Base-by-base conservation (phyloP, 2,329 filamentous ascomycete species). In the Colletotrichum tanaceti region DNA sequence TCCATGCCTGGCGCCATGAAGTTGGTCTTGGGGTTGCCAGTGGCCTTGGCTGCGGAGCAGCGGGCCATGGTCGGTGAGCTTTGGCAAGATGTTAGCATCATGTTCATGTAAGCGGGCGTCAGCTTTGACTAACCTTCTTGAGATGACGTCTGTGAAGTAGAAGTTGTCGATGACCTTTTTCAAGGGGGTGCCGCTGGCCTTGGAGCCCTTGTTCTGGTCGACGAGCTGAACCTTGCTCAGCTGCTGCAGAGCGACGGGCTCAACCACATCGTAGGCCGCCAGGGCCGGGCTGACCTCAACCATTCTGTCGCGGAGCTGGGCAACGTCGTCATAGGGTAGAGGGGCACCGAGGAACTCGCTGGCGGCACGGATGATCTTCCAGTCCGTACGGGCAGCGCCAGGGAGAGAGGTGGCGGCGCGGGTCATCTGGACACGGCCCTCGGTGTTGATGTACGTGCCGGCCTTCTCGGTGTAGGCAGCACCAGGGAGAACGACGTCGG, bases 51-150 rank as follows among this genome's bases (percentile, higher is more conserved):
- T 61, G 93, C 95, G 58, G 94, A 97, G 86, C 94, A 98, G 78
- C 96, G 92, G 70, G 96, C 96, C 96, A 99, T 99, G 67, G 96
- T 99, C 59, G 96, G 94, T 71, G 94, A 98, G 85, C 94, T 97
- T 70, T 20, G 52, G 22, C n/a, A 18, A 44, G 1, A 20, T 60
- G 72, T 73, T 70, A 65, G 71, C 14, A 5, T 57, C 43, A 14
- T 14, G 6, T 6, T 39, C 10, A 71, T 47, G 9, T 2, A 50
- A 54, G 10, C 58, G 18, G 49, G n/a, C 52, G 43, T 68, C 62
- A 58, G 41, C 39, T 62, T 32, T 20, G 52, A 41, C 89, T 80
- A 84, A 96, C 93, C 93, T 98, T 87, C 96, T 91, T 46, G 94
- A 97, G 80, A 99, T 98, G 67, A 91, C 90, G 82, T 99, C 95